phyloP scores from a whole-genome alignment of 2,329 filamentous ascomycete genomes.

The Orbilia brochopaga region DNA sequence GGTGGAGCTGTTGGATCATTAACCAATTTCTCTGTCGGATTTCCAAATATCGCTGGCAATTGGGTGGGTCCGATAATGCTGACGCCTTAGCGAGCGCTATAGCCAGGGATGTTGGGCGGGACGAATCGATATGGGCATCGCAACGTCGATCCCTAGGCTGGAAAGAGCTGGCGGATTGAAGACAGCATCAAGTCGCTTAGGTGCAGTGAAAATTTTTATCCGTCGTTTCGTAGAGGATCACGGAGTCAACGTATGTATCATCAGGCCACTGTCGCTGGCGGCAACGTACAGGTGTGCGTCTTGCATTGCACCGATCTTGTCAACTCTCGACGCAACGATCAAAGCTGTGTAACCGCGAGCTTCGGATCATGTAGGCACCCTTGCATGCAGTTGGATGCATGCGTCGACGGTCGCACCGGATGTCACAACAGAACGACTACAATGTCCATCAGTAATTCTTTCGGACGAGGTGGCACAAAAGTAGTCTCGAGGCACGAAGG shows the following conservation, averaged over 20 bases:
- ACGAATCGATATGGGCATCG: background rate
- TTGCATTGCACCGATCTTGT: background rate
- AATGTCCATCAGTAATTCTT: too few relatives aligned
- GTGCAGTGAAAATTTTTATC: background rate
- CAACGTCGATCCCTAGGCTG: background rate
- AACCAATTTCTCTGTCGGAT: background rate
- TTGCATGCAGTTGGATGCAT: too few relatives aligned
- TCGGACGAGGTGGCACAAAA: too few relatives aligned
- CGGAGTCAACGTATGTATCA: too few relatives aligned
- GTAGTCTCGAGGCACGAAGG: too few relatives aligned
- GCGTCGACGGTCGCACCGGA: too few relatives aligned
- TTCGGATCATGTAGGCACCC: conserved; percentile 47
- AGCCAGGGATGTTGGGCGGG: background rate
- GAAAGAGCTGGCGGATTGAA: background rate
- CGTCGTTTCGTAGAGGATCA: background rate
- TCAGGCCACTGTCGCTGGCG: too few relatives aligned
- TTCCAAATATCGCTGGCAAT: conserved; percentile 1
- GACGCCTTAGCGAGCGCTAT: background rate
- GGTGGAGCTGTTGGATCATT: background rate
- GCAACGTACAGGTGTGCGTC: too few relatives aligned
- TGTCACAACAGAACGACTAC: too few relatives aligned
- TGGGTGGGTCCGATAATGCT: background rate
- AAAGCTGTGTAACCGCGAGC: conserved; percentile 25
- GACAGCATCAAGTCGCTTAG: background rate
- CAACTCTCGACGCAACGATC: background rate